A percentile compares a stretch with the other conserved stretches of the same genome.
phyloP scores from a whole-genome alignment of 371 early-diverging fungal species.

The Mucor circinelloides region DNA sequence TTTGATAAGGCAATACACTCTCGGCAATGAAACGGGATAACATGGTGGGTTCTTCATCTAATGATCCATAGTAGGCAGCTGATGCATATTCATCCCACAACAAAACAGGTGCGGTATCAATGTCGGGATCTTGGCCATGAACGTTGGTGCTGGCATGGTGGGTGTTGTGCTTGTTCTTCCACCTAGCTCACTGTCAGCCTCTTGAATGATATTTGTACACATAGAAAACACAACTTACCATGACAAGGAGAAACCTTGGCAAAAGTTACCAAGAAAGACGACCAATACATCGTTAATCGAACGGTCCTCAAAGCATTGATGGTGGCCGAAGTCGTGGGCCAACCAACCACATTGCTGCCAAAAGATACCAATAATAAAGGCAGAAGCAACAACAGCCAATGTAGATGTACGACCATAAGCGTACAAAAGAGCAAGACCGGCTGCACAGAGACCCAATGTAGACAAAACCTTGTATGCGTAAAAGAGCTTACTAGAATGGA shows the following conservation, averaged over 20 bases:
- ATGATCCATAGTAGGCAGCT: constrained; percentile 69
- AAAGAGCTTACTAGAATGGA: constrained; percentile 69
- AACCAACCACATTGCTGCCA: constrained; percentile 93
- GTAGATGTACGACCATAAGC: constrained; percentile 57
- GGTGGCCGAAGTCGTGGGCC: constrained; percentile 86
- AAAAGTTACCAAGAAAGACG: constrained; percentile 77
- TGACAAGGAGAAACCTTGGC: constrained; percentile 76
- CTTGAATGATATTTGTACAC: constrained; percentile 11
- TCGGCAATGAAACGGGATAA: constrained; percentile 72
- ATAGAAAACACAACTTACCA: constrained; percentile 44
- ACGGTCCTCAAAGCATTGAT: constrained; percentile 80
- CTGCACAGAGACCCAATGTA: constrained; percentile 56
- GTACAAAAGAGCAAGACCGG: constrained; percentile 58
- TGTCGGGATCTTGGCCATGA: constrained; percentile 85
- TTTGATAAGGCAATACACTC: constrained; percentile 64
- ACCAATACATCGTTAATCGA: constrained; percentile 65
- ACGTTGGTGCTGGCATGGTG: constrained; percentile 88
- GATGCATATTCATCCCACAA: constrained; percentile 86
- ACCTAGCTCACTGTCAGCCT: constrained; percentile 36
- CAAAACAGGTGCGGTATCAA: constrained; percentile 83
- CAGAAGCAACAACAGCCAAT: constrained; percentile 60
- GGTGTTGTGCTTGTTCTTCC: constrained; percentile 92
- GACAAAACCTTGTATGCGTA: constrained; percentile 67
- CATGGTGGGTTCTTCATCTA: constrained; percentile 42
- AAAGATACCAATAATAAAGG: constrained; percentile 70